A percentile compares a stretch with the other conserved stretches of the same genome.
These are phyloP conservation scores for Coprinopsis sp. DNA, from an alignment of 768 basidiomycete genomes.

Conservation along the genomic window DNA sequence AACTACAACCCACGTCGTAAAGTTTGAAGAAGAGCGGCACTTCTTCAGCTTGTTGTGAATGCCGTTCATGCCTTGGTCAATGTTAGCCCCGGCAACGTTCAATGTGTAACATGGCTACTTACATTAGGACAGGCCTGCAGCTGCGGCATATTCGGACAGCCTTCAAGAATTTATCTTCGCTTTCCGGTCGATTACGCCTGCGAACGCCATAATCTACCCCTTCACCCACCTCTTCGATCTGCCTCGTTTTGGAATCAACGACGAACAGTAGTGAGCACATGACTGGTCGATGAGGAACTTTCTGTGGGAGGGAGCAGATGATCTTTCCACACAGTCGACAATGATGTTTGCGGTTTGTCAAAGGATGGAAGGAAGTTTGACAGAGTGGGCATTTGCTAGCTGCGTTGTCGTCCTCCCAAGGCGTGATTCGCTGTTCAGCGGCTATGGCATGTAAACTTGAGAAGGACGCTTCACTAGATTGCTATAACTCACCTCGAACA, in stretches of 20 bases:
- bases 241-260: constrained; percentile 71
- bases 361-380: constrained; percentile 74
- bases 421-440: constrained; percentile 88
- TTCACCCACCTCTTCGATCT: constrained; percentile 81
- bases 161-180: constrained; percentile 81
- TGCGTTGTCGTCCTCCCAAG: constrained; percentile 83
- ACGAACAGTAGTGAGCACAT: constrained; percentile 81
- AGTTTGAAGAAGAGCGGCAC: constrained; percentile 63
- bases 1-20: constrained; percentile 64
- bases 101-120: constrained; percentile 25
- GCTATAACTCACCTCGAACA: constrained; percentile 53
- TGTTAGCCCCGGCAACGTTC: background rate
- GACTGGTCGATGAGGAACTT: constrained; percentile 58
- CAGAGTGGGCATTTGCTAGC: constrained; percentile 85
- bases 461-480: background rate
- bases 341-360: constrained; percentile 94
- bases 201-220: constrained; percentile 81
- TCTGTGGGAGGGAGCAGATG: constrained; percentile 83
- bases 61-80: constrained; percentile 67
- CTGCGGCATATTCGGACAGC: constrained; percentile 85
- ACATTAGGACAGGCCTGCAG: constrained; percentile 80
- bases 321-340: constrained; percentile 92
- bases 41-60: constrained; percentile 55
- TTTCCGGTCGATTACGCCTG: constrained; percentile 39
- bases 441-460: too few relatives aligned